Base-by-base conservation (phyloP, 331 rosid genomes). In the Quercus phellos region DNA sequence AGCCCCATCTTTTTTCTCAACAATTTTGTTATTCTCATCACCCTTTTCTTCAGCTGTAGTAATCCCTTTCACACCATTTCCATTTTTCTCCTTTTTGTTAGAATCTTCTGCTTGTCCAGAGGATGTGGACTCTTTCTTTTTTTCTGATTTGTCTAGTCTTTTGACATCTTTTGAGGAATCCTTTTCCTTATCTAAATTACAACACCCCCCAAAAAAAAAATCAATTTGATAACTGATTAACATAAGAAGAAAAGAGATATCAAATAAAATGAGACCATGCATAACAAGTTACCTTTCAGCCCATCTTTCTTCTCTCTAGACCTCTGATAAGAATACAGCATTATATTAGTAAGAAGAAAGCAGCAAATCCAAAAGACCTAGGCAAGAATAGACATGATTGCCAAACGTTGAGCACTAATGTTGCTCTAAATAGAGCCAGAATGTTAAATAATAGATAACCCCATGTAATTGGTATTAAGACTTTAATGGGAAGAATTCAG, bases 231-330 rank as follows among this genome's bases (percentile, higher is more conserved):
- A 58, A 75, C 51, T 12, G 75, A 73, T 58, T 59, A 56, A 35
- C 60, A 56, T n/a, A 27, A 29, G 30, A 53, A 76, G 81, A 14
- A 29, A 75, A 12, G 42, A 9, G 9, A 72, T 19, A 8, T 10
- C 67, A 51, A 16, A 74, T 42, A 61, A 24, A 72, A 30, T 70
- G 51, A 75, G 43, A 64, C 70, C 53, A 60, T 56, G 55, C 51
- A 75, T 58, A 76, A 55, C 27, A 24, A 59, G 68, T 77, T 70
- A 90, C 98, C 99, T 90, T 91, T 88, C 43, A 78, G 74, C 68
- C 55, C 87, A 67, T 92, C 98, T 86, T 91, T 93, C 82, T 42
- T 82, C 32, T 85, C 98, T 79, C 89, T 90, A 32, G 86, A 81
- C 82, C 83, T 90, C 98, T 95, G 94, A 55, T 81, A 46, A 85